These are phyloP conservation scores for Purpureocillium takamizusanense DNA, from an alignment of 2,329 filamentous ascomycete species.

Conservation along the genomic window DNA sequence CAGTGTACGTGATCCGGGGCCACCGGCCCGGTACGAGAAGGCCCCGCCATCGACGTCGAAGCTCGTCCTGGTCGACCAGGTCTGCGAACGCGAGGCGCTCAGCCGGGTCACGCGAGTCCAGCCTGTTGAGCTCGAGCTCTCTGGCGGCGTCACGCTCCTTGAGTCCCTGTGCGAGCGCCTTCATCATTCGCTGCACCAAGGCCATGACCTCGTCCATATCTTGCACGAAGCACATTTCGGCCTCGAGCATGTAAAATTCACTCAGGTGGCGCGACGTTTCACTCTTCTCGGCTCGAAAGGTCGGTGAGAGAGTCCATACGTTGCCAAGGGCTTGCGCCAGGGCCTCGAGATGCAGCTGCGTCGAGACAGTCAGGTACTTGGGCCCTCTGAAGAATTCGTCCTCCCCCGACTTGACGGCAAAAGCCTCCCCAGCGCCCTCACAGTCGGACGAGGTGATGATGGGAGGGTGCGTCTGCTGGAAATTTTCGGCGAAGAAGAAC, in stretches of 20 bases:
- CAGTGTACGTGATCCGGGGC: conserved; percentile 75
- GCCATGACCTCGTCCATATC: conserved; percentile 64
- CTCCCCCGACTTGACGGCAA: conserved; percentile 52
- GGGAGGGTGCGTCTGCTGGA: conserved; percentile 81
- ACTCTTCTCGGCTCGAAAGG: conserved; percentile 87
- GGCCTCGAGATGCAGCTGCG: conserved; percentile 89
- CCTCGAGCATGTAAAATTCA: conserved; percentile 98
- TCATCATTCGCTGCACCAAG: conserved; percentile 71
- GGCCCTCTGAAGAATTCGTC: conserved; percentile 66
- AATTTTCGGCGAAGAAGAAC: conserved; percentile 65
- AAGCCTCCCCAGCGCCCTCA: conserved; percentile 92
- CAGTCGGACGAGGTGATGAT: conserved; percentile 96
- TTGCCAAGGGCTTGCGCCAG: conserved; percentile 79
- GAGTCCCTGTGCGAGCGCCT: conserved; percentile 34
- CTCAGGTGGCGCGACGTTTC: conserved; percentile 90
- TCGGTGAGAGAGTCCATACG: conserved; percentile 90
- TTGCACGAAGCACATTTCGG: conserved; percentile 72
- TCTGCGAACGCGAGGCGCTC: conserved; percentile 33
- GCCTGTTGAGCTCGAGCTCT: conserved; percentile 31
- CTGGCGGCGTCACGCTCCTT: conserved; percentile 29
- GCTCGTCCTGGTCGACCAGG: conserved; percentile 30
- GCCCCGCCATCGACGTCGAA: conserved; percentile 64
- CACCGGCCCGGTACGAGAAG: conserved; percentile 48
- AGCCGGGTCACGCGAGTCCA: conserved; percentile 27
- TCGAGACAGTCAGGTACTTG: conserved; percentile 95